Conservation (phyloP, 1,284 basidiomycete species). For the Porodaedalea pini region DNA sequence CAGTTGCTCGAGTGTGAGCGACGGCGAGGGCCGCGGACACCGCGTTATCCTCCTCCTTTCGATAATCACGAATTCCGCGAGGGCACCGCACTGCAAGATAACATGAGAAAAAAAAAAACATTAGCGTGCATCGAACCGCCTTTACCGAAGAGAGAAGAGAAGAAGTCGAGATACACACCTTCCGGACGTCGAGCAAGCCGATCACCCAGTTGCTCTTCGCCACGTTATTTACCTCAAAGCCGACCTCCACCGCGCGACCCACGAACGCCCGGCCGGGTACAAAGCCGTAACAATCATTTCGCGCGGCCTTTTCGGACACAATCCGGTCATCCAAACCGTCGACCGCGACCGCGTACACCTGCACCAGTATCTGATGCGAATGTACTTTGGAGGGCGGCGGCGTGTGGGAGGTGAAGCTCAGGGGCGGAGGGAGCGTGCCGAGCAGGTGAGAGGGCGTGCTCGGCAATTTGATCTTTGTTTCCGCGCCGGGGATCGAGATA, state of each 20-base stretch:
- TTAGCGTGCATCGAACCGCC: slow-evolving; percentile 8
- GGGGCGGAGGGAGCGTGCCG: slow-evolving; percentile 32
- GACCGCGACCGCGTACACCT: slow-evolving; percentile 81
- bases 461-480: slow-evolving; percentile 21
- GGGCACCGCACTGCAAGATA: slow-evolving; percentile 62
- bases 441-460: slow-evolving; percentile 42
- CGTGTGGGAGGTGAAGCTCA: slow-evolving; percentile 65
- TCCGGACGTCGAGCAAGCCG: slow-evolving; percentile 70
- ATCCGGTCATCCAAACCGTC: slow-evolving; percentile 70
- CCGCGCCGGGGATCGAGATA: slow-evolving; percentile 21
- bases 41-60: slow-evolving; percentile 76
- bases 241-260: slow-evolving; percentile 74
- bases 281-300: slow-evolving; percentile 52
- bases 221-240: slow-evolving; percentile 68
- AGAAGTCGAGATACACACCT: slow-evolving; percentile 49
- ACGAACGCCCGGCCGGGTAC: slow-evolving; percentile 83
- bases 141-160: slow-evolving; percentile 17
- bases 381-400: slow-evolving; percentile 70
- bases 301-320: slow-evolving; percentile 42
- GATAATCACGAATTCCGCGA: slow-evolving; percentile 78
- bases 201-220: slow-evolving; percentile 80
- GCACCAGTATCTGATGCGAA: slow-evolving; percentile 67
- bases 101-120: not conserved
- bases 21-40: slow-evolving; percentile 49
- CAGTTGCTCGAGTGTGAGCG: slow-evolving; percentile 68